Conservation (phyloP, 805 yeast species). For the Metschnikowia cerradonensis region DNA sequence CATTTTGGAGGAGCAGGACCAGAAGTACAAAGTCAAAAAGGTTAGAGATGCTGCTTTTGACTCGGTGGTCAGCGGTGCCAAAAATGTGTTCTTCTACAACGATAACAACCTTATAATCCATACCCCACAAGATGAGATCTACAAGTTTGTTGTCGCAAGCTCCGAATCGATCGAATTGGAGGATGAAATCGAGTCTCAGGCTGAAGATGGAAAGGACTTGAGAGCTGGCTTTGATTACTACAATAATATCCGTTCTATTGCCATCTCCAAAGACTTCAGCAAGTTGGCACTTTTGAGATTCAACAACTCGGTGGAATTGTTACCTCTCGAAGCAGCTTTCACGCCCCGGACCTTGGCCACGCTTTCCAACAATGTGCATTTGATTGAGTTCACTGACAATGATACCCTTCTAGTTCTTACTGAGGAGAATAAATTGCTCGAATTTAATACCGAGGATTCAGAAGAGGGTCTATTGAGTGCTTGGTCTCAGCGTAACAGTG, state of each 20-base stretch:
- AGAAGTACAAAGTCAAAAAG: constrained; percentile 47
- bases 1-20: constrained; percentile 43
- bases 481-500: constrained; percentile 81
- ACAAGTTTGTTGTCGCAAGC: constrained; percentile 32
- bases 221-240: constrained; percentile 41
- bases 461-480: constrained; percentile 45
- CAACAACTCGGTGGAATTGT: constrained; percentile 61
- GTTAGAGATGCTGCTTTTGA: constrained; percentile 43
- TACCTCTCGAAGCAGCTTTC: constrained; percentile 25
- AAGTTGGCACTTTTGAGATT: constrained; percentile 56
- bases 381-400: constrained; percentile 50
- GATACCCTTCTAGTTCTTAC: constrained; percentile 61
- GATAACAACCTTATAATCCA: constrained; percentile 47
- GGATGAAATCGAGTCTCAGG: constrained; percentile 38
- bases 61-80: constrained; percentile 52
- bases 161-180: constrained; percentile 29
- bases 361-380: constrained; percentile 56
- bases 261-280: constrained; percentile 42
- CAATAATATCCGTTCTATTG: constrained; percentile 50
- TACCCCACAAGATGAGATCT: constrained; percentile 60
- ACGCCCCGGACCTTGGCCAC: constrained; percentile 48
- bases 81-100: constrained; percentile 43
- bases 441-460: constrained; percentile 38
- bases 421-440: constrained; percentile 70
- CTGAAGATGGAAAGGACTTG: constrained; percentile 7